phyloP scores from a whole-genome alignment of 176 grass and related monocot species.

The Panicum miliaceum region DNA sequence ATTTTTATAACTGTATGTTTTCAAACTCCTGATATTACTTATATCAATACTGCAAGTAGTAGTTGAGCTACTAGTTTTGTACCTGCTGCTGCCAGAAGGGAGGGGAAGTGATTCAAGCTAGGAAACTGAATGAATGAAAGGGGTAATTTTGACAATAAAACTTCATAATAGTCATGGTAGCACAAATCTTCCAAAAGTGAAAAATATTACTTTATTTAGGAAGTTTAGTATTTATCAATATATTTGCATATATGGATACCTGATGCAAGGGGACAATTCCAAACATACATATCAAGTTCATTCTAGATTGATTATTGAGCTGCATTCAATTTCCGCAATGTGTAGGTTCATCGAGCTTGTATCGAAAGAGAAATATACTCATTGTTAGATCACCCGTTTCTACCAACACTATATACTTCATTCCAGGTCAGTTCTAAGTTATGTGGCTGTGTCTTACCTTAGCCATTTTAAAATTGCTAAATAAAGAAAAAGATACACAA shows the following conservation, averaged over 20 bases:
- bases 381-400: slow-evolving; percentile 95
- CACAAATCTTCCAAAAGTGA: neutral
- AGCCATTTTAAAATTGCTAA: slow-evolving; percentile 31
- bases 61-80: neutral
- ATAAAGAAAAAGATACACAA: slow-evolving; percentile 23
- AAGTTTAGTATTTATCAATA: neutral
- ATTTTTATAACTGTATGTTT: neutral
- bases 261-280: neutral
- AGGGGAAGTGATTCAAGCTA: neutral
- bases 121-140: slow-evolving; percentile 26
- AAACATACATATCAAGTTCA: neutral
- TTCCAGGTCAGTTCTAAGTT: slow-evolving; percentile 73
- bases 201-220: neutral
- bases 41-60: neutral
- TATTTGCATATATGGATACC: neutral
- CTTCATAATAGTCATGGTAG: neutral
- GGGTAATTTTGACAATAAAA: neutral
- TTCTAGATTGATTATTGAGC: slow-evolving; percentile 8
- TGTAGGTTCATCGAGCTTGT: slow-evolving; percentile 93
- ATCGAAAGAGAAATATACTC: slow-evolving; percentile 98
- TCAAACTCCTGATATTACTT: neutral
- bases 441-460: neutral
- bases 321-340: slow-evolving; percentile 31
- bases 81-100: neutral
- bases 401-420: slow-evolving; percentile 93